Percentiles rank a stretch among this genome's conserved stretches.
These are phyloP conservation scores for Thraustochytrium sp. DNA, from an alignment of 352 stramenopile species.

Conservation along the genomic window DNA sequence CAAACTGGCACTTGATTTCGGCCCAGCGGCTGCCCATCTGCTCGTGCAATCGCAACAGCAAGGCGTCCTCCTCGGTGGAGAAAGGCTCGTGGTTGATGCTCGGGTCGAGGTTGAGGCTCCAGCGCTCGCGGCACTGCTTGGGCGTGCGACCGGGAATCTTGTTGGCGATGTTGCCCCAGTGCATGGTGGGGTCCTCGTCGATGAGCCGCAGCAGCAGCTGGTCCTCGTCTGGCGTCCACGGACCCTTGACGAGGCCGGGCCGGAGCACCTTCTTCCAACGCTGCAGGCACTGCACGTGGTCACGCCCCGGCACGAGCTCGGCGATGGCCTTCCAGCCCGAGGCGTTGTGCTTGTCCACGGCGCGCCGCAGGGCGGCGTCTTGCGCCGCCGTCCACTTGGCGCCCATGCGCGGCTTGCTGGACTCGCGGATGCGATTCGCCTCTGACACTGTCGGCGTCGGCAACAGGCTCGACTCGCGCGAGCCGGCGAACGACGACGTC, in stretches of 20 bases:
- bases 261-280: conserved; percentile 81
- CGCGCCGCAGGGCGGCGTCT: conserved; percentile 68
- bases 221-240: conserved; percentile 79
- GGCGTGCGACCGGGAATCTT: conserved; percentile 70
- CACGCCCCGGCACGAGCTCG: conserved; percentile 69
- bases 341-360: conserved; percentile 74
- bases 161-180: conserved; percentile 70
- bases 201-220: conserved; percentile 73
- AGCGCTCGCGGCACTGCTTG: conserved; percentile 80
- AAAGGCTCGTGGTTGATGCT: conserved; percentile 77
- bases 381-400: conserved; percentile 72
- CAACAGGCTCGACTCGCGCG: no score
- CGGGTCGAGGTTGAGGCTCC: conserved; percentile 77
- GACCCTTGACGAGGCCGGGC: conserved; percentile 75
- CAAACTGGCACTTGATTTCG: conserved; percentile 66
- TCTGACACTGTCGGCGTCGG: not conserved
- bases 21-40: conserved; percentile 75
- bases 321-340: conserved; percentile 85
- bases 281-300: conserved; percentile 83
- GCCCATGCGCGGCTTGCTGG: conserved; percentile 2
- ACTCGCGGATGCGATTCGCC: conserved; percentile 12
- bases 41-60: conserved; percentile 66
- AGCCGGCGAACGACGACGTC: no score
- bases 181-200: conserved; percentile 56
- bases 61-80: conserved; percentile 70